A percentile compares a stretch with the other conserved stretches of the same genome.
Evolutionary conservation across 202 grass and related monocot genomes (phyloP).

Genomic region (Zoysia matrella): DNA sequence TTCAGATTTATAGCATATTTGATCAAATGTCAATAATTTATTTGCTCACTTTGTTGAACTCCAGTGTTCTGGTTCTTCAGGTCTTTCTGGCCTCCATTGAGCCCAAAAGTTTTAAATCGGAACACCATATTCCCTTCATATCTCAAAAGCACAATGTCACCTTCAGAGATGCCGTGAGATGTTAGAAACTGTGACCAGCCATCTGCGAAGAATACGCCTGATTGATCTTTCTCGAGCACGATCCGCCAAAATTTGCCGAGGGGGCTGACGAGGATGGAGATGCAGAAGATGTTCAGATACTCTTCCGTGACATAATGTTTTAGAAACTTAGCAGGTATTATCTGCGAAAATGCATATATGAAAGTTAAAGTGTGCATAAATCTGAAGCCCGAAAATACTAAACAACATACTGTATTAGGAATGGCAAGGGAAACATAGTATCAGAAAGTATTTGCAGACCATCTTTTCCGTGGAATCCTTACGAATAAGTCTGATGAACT

Average conservation of each 20-base stretch:
- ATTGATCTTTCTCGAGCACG: background rate
- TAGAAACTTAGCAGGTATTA: constrained; percentile 18
- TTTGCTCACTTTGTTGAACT: background rate
- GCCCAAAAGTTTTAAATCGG: constrained; percentile 20
- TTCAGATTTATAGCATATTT: background rate
- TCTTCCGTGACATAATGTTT: background rate
- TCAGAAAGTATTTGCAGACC: background rate
- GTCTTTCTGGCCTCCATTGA: constrained; percentile 16
- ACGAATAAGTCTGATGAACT: constrained; percentile 33
- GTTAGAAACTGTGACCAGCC: constrained; percentile 8
- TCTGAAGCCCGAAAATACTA: too few species aligned
- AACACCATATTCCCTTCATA: constrained; percentile 42
- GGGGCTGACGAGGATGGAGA: background rate
- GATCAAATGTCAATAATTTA: background rate
- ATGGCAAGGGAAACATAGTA: background rate
- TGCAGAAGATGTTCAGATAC: background rate
- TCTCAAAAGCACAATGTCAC: constrained; percentile 3
- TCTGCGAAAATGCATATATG: constrained; percentile 7
- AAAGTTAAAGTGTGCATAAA: background rate
- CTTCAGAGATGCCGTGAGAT: background rate
- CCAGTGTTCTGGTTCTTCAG: background rate
- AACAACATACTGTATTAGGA: too few species aligned
- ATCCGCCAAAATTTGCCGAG: background rate
- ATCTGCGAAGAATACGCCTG: background rate
- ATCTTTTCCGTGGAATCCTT: constrained; percentile 35